Conservation (phyloP, 2,329 filamentous ascomycete genomes). For the Trichoderma pleuroti region DNA sequence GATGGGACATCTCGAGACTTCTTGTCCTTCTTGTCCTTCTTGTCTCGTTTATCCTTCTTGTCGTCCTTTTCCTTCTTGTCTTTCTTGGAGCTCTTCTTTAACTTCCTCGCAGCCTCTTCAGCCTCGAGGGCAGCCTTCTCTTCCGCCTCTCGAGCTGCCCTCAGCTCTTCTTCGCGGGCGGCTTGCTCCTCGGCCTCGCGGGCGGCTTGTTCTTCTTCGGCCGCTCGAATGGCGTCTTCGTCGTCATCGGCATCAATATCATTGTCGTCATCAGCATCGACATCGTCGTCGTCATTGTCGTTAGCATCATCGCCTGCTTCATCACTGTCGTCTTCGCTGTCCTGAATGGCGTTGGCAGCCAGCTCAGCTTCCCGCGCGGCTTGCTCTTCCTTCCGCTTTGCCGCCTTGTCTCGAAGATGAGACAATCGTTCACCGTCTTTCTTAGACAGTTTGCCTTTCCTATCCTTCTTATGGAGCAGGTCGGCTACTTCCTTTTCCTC, state of each 20-base stretch:
- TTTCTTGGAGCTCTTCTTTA: conserved; percentile 41
- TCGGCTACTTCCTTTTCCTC: conserved; percentile 9
- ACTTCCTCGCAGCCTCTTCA: conserved; percentile 35
- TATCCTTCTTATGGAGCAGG: conserved; percentile 5
- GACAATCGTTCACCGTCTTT: conserved; percentile 7
- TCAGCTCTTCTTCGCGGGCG: conserved; percentile 24
- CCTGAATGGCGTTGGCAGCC: conserved; percentile 6
- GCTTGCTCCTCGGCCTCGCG: conserved; percentile 22
- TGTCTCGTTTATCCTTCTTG: conserved; percentile 35
- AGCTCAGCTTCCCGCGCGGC: conserved; percentile 18
- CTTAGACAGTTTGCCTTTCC: conserved; percentile 9
- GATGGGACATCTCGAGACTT: conserved; percentile 24
- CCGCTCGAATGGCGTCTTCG: conserved; percentile 22
- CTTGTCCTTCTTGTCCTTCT: conserved; percentile 26
- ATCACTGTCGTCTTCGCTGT: not conserved
- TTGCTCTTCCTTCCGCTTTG: conserved; percentile 18
- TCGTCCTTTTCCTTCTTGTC: conserved; percentile 38
- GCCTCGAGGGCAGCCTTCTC: conserved; percentile 21
- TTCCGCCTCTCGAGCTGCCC: conserved; percentile 27
- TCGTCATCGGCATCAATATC: conserved; percentile 30
- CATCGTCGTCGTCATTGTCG: conserved; percentile 24
- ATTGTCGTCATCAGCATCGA: conserved; percentile 22
- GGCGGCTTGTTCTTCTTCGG: conserved; percentile 21
- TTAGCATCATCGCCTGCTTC: conserved; percentile 31
- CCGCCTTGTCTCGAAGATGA: not conserved